These are phyloP conservation scores for Prosopis cineraria DNA, from an alignment of 306 rosid genomes.

Conservation along the genomic window DNA sequence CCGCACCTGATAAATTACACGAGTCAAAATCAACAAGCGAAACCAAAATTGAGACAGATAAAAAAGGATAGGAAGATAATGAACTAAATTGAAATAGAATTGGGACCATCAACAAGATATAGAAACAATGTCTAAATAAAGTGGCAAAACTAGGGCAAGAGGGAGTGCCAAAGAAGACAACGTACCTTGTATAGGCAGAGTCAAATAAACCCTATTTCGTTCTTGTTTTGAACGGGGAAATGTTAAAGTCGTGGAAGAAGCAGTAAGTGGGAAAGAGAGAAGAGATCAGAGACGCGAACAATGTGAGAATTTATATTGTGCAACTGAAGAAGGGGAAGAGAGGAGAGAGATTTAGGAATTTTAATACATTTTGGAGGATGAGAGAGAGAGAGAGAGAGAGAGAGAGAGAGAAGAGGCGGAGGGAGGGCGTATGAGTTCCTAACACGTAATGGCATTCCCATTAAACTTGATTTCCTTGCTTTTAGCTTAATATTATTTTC, in stretches of 20 bases:
- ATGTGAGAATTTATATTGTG: constrained; percentile 38
- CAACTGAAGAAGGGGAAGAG: constrained; percentile 19
- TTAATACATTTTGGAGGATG: neutral
- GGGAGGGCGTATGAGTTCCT: constrained; percentile 28
- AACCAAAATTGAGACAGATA: constrained; percentile 10
- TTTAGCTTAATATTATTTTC: neutral
- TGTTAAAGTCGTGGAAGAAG: constrained; percentile 28
- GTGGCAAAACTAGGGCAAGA: constrained; percentile 30
- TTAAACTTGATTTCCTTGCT: constrained; percentile 5
- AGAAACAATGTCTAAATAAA: constrained; percentile 38
- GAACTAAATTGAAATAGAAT: constrained; percentile 37
- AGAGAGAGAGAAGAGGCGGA: constrained; percentile 31
- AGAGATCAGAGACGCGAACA: constrained; percentile 32
- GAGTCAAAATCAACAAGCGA: constrained; percentile 41
- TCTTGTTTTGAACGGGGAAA: constrained; percentile 16
- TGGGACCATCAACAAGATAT: constrained; percentile 25
- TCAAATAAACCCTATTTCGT: constrained; percentile 43
- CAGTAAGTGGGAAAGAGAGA: constrained; percentile 19
- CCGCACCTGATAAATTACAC: constrained; percentile 56
- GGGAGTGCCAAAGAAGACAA: constrained; percentile 40
- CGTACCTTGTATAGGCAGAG: constrained; percentile 45
- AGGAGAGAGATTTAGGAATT: neutral
- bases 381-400: constrained; percentile 32
- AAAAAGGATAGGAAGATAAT: neutral
- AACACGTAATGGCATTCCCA: constrained; percentile 41